Evolutionary conservation across 2,329 filamentous ascomycete genomes (phyloP).

Genomic region (Colletotrichum zoysiae): DNA sequence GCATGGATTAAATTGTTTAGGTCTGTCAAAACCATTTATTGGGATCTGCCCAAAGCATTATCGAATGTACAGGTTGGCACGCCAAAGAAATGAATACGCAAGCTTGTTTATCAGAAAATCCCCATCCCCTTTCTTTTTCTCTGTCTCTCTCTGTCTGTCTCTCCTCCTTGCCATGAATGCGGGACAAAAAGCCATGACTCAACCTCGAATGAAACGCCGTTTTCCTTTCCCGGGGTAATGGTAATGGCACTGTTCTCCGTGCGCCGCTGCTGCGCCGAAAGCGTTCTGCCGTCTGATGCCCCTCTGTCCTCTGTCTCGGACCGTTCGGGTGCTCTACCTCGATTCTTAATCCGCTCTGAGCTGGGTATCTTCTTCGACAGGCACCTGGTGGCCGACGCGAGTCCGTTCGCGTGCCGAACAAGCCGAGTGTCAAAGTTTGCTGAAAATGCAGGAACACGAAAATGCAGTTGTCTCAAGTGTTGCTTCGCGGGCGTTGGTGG

Average conservation of each 20-base stretch:
- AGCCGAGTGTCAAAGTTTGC: constrained; percentile 20
- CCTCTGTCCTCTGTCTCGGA: constrained; percentile 22
- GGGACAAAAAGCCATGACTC: constrained; percentile 13
- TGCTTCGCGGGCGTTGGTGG: not conserved
- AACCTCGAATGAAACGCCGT: constrained; percentile 34
- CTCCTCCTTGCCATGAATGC: not conserved
- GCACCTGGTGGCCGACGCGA: constrained; percentile 2
- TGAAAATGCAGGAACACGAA: constrained; percentile 23
- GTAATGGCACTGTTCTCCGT: constrained; percentile 30
- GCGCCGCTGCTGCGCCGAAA: constrained; percentile 16
- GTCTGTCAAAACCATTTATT: constrained; percentile 17
- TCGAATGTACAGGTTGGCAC: constrained; percentile 22
- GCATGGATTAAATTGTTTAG: constrained; percentile 5
- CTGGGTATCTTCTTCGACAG: constrained; percentile 38
- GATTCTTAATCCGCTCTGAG: constrained; percentile 10
- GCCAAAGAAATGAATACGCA: not conserved
- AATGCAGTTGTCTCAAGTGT: constrained; percentile 8
- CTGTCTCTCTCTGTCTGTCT: not conserved
- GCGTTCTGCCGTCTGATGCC: constrained; percentile 14
- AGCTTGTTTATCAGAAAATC: constrained; percentile 8
- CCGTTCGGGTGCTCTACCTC: not conserved
- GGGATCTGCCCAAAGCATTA: constrained; percentile 17
- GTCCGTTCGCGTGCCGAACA: constrained; percentile 29
- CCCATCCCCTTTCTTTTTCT: not conserved
- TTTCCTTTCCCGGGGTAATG: constrained; percentile 15